These are phyloP conservation scores for Xylaria telfairii DNA, from an alignment of 495 filamentous ascomycete genomes.

Conservation along the genomic window DNA sequence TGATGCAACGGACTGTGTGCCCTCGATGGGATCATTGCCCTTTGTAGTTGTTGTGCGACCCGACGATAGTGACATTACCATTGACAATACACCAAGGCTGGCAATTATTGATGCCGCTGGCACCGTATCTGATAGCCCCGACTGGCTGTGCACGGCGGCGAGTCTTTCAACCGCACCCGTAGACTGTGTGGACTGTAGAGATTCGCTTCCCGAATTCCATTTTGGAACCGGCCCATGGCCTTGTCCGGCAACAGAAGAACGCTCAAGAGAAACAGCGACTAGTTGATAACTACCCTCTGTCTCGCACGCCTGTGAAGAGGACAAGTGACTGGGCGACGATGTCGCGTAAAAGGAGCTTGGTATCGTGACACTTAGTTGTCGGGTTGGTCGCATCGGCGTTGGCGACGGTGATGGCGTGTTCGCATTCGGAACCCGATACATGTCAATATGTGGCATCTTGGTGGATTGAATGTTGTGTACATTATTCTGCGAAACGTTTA, in stretches of 20 bases:
- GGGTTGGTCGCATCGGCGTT: background rate
- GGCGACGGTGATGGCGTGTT: background rate
- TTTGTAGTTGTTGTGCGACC: background rate
- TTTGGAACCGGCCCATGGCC: too few relatives aligned
- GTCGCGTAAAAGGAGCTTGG: background rate
- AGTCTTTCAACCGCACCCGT: background rate
- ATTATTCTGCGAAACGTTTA: slow-evolving; percentile 1
- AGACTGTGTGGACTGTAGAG: background rate
- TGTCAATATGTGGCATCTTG: background rate
- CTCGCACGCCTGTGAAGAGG: background rate
- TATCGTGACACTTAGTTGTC: background rate
- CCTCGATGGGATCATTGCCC: background rate
- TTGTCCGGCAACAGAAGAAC: background rate
- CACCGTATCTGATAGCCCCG: background rate
- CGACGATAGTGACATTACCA: background rate
- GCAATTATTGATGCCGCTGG: background rate
- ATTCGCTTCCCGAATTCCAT: background rate
- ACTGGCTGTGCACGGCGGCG: background rate
- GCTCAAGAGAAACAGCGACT: too few relatives aligned
- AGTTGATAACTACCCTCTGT: too few relatives aligned
- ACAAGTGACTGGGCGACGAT: background rate
- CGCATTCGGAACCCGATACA: background rate
- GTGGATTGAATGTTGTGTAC: background rate
- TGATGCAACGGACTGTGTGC: background rate
- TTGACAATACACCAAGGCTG: background rate